Base-by-base conservation (phyloP, 164 flowering plant genomes). In the Chimonanthus praecox region DNA sequence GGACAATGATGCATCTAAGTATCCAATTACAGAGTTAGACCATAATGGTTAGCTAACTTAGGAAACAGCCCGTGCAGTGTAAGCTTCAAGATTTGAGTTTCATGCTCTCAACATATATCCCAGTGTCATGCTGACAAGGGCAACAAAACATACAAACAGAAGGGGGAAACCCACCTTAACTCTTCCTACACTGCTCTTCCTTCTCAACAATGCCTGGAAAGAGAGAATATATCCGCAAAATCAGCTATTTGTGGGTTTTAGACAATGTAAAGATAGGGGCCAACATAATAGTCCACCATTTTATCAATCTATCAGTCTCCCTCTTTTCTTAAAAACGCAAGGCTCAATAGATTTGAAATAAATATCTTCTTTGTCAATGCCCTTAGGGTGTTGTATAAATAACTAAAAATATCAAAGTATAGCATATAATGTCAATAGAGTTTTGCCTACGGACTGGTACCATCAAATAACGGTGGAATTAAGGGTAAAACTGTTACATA, bases 81-180 rank as follows among this genome's bases (percentile, higher is more conserved):
- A 62, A 16, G 4, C n/a, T n/a, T 7, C 33, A 62, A 44, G 13
- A 44, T 45, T 4, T 6, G 11, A 44, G 15, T 66, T 66, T 44
- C 16, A 66, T 44, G 47, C 46, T 44, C 49, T 44, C n/a, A 66
- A 44, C 68, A 46, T 73, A 73, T 76, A 84, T 68, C 98, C 96
- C 9, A 90, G 71, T 15, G 72, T 15, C 44, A 86, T 63, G 77
- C 96, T 79, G 68, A 90, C 74, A 20, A 90, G 64, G 4, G 91
- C 89, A 48, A 92, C 87, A 81, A 89, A 80, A 67, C 84, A 86
- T 61, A 92, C 92, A 77, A 86, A 90, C 54, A 92, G 84, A 44
- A 88, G 83, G 11, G 96, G 93, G 63, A 89, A 91, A 13, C 95
- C 98, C 11, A 76, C 88, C 60, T 81, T 89, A 49, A 82, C 88